Conservation (phyloP, 306 rosid genomes). For the Cucurbita moschata region DNA sequence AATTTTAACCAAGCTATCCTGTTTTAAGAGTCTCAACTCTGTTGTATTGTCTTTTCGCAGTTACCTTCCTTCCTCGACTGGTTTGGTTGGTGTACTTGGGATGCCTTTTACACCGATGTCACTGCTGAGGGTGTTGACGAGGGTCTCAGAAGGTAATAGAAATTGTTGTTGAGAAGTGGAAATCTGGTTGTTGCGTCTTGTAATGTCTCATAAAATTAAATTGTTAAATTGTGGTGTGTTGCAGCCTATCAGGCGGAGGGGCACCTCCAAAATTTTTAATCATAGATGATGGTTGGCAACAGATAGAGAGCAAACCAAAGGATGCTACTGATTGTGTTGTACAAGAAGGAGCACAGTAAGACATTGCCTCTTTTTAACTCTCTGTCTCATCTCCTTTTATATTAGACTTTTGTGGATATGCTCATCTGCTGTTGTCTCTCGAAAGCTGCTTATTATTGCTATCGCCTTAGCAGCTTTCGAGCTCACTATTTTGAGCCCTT, state of each 20-base stretch:
- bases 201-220: neutral
- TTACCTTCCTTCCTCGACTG: slow-evolving; percentile 75
- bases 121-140: slow-evolving; percentile 85
- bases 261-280: slow-evolving; percentile 79
- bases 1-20: neutral
- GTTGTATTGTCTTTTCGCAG: slow-evolving; percentile 28
- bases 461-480: too few species aligned
- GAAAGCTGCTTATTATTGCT: too few species aligned
- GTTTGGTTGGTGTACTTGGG: slow-evolving; percentile 99
- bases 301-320: slow-evolving; percentile 62
- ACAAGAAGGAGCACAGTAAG: slow-evolving; percentile 99
- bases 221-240: slow-evolving; percentile 14
- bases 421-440: too few species aligned
- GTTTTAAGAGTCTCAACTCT: slow-evolving; percentile 5
- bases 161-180: neutral
- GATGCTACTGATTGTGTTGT: slow-evolving; percentile 32
- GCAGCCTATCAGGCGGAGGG: slow-evolving; percentile 75
- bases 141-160: slow-evolving; percentile 68
- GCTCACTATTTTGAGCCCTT: too few species aligned
- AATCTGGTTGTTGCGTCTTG: neutral
- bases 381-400: neutral
- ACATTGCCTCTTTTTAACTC: neutral
- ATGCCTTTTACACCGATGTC: slow-evolving; percentile 93
- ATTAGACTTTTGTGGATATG: too few species aligned
- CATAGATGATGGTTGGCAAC: slow-evolving; percentile 98